Percentiles rank a stretch among this genome's conserved stretches.
These are phyloP conservation scores for Grigorovia jiainica DNA, from an alignment of 805 yeast species.

Conservation along the genomic window DNA sequence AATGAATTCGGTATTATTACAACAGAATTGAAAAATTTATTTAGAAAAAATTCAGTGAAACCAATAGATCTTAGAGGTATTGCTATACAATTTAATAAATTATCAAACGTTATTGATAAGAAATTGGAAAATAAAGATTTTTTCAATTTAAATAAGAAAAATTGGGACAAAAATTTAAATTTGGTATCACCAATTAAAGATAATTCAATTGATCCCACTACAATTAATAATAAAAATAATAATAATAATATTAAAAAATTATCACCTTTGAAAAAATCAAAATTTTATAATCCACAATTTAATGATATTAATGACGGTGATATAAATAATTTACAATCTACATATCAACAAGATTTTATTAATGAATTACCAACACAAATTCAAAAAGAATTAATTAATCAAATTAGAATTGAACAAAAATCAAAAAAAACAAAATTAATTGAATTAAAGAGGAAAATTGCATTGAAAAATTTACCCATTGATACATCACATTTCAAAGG, in stretches of 20 bases:
- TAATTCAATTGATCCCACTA: background rate
- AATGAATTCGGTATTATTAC: slow-evolving; percentile 52
- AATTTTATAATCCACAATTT: background rate
- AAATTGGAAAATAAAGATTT: slow-evolving; percentile 28
- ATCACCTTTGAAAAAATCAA: slow-evolving; percentile 2
- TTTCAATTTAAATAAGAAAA: no score
- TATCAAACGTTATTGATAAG: slow-evolving; percentile 33
- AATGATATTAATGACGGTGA: background rate
- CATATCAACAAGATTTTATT: slow-evolving; percentile 51
- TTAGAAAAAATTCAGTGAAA: slow-evolving; percentile 47
- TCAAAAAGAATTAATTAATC: slow-evolving; percentile 48
- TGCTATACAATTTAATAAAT: slow-evolving; percentile 56
- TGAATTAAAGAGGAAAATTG: slow-evolving; percentile 10
- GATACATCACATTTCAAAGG: slow-evolving; percentile 15
- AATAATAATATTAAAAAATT: background rate
- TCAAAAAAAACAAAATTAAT: slow-evolving; percentile 15
- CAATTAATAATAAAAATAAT: background rate
- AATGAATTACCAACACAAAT: slow-evolving; percentile 57
- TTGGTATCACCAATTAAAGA: no score
- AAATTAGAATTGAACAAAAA: slow-evolving; percentile 30
- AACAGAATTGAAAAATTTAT: slow-evolving; percentile 47
- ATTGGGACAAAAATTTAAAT: no score
- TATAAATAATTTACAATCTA: slow-evolving; percentile 1
- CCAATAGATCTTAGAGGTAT: slow-evolving; percentile 70
- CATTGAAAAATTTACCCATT: slow-evolving; percentile 7